A percentile compares a stretch with the other conserved stretches of the same genome.
Evolutionary conservation across 148 eudicot genomes (phyloP).

Genomic region (Salicornia ramosissima): DNA sequence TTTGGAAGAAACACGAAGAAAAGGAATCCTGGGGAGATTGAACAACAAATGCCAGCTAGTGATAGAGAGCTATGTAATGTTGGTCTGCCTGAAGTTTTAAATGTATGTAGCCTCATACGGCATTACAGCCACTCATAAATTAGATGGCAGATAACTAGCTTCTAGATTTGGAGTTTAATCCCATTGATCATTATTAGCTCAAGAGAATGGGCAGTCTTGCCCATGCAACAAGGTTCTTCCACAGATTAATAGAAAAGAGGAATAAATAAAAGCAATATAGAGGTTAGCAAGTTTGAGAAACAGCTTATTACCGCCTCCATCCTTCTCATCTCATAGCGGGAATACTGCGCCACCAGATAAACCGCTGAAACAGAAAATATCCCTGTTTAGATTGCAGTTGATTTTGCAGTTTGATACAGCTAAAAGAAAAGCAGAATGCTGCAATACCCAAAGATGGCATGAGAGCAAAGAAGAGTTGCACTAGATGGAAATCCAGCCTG

Average conservation of each 20-base stretch:
- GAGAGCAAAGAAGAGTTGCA: conserved; percentile 82
- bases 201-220: not conserved
- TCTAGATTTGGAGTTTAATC: not conserved
- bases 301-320: conserved; percentile 71
- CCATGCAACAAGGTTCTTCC: not conserved
- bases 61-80: not conserved
- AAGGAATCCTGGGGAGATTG: not conserved
- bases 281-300: not conserved
- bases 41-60: not conserved
- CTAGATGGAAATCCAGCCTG: conserved; percentile 94
- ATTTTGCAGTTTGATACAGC: conserved; percentile 7
- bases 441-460: conserved; percentile 80
- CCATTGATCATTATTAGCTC: not conserved
- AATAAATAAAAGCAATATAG: conserved; percentile 6
- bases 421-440: conserved; percentile 9
- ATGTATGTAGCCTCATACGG: not conserved
- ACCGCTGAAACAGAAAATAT: conserved; percentile 65
- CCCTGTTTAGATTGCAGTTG: conserved; percentile 24
- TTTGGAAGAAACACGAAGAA: not conserved
- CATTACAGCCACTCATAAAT: too few relatives aligned
- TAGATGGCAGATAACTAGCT: not conserved
- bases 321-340: conserved; percentile 66
- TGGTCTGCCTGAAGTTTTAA: not conserved
- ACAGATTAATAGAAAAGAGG: not conserved
- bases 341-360: conserved; percentile 79